Evolutionary conservation across 108 stramenopile species (phyloP).

Genomic region (Cyclotella sp.): DNA sequence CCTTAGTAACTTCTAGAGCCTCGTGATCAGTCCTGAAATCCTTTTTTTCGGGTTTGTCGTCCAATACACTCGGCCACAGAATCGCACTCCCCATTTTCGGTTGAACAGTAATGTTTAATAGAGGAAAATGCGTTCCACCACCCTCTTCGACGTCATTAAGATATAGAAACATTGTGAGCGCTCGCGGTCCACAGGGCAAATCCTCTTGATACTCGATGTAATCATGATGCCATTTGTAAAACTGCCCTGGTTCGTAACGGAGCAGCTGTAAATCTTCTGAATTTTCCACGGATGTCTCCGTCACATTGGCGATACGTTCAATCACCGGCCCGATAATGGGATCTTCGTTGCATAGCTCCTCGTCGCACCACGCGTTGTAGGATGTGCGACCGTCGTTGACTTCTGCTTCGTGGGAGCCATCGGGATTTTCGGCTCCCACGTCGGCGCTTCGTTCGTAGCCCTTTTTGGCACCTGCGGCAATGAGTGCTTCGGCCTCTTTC

Average conservation of each 20-base stretch:
- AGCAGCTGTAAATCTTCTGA: constrained; percentile 74
- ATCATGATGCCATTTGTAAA: constrained; percentile 65
- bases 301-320: constrained; percentile 58
- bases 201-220: constrained; percentile 51
- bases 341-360: constrained; percentile 42
- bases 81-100: constrained; percentile 72
- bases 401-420: constrained; percentile 67
- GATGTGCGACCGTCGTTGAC: constrained; percentile 59
- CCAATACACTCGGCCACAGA: constrained; percentile 68
- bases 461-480: constrained; percentile 63
- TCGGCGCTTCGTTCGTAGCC: constrained; percentile 87
- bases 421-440: constrained; percentile 67
- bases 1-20: constrained; percentile 61
- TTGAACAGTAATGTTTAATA: constrained; percentile 28
- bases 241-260: constrained; percentile 64
- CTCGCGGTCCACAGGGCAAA: constrained; percentile 78
- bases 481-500: constrained; percentile 76
- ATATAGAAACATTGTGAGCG: constrained; percentile 86
- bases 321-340: constrained; percentile 45
- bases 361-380: constrained; percentile 70
- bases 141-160: constrained; percentile 78
- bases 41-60: constrained; percentile 53
- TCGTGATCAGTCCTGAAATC: constrained; percentile 68
- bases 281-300: constrained; percentile 54
- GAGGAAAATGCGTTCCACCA: constrained; percentile 59